A percentile compares a stretch with the other conserved stretches of the same genome.
These are phyloP conservation scores for Fusarium zealandicum DNA, from an alignment of 2,329 filamentous ascomycete genomes.

Conservation along the genomic window DNA sequence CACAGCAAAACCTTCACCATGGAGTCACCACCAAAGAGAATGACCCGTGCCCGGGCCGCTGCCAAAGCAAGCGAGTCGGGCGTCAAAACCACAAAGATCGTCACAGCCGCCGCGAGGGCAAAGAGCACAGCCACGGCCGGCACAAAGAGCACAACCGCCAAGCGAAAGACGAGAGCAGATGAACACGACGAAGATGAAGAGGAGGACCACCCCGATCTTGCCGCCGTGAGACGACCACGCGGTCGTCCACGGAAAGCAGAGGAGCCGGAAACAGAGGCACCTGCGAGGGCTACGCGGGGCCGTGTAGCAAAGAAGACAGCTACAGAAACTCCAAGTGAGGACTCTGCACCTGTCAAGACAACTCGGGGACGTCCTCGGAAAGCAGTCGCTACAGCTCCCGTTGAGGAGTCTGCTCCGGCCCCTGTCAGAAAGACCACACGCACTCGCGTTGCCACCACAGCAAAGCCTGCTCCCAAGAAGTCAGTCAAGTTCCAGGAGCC, in stretches of 20 bases:
- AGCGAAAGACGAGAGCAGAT: conserved; percentile 62
- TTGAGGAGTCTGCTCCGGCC: conserved; percentile 38
- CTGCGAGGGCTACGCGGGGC: conserved; percentile 42
- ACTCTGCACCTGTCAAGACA: conserved; percentile 43
- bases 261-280: conserved; percentile 33
- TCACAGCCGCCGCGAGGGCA: conserved; percentile 58
- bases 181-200: conserved; percentile 59
- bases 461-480: conserved; percentile 61
- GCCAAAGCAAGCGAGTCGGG: conserved; percentile 51
- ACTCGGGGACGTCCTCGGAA: conserved; percentile 57
- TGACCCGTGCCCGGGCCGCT: conserved; percentile 60
- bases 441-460: conserved; percentile 37
- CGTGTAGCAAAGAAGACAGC: conserved; percentile 42
- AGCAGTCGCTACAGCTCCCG: conserved; percentile 36
- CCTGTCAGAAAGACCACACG: conserved; percentile 46
- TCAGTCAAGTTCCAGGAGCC: conserved; percentile 69
- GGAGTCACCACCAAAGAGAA: conserved; percentile 67
- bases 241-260: conserved; percentile 52
- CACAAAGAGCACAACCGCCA: conserved; percentile 47
- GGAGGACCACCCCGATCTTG: conserved; percentile 44
- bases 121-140: conserved; percentile 48
- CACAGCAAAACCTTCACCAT: conserved; percentile 47
- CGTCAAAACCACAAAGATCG: conserved; percentile 53
- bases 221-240: conserved; percentile 51
- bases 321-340: conserved; percentile 33